Base-by-base conservation (phyloP, 2,329 filamentous ascomycete genomes). In the Ascochyta pisi region DNA sequence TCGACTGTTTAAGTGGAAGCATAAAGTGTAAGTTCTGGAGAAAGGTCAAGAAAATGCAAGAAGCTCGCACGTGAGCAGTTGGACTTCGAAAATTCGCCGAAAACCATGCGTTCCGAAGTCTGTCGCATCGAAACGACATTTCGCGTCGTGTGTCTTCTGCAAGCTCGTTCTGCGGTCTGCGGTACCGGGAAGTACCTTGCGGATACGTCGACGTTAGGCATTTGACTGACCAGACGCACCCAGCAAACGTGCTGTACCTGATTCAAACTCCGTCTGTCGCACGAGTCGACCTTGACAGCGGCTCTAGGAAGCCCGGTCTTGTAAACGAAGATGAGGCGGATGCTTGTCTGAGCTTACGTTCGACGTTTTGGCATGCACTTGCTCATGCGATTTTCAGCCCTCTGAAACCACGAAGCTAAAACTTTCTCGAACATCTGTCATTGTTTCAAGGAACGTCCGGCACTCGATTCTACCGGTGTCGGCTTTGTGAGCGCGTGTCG, bases 401-500 rank as follows among this genome's bases (percentile, higher is more conserved):
- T 47, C 33, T 51, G 53, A 47, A 47, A 56, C 53, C n/a, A 37
- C 29, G n/a, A 47, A 19, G 40, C 53, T 47, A 51, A 56, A 63
- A 58, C 44, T 55, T 60, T 61, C 57, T 65, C 59, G 49, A 65
- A 60, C 48, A 48, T 23, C 52, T 61, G 57, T 64, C 61, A 62
- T 54, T 42, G 63, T 66, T 66, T 67, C 58, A 61, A 62, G 64
- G 51, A 58, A 67, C 57, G 23, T 43, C 61, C 60, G 57, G 57
- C 52, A 60, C 24, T 31, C 22, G n/a, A 19, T 13, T 27, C 31
- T 46, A 43, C 61, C 58, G 55, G 60, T 50, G 52, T 58, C 57
- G 52, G 56, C 50, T 51, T 19, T 50, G 26, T 40, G 23, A 42
- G 35, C 45, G 44, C 52, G 24, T 57, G 56, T 58, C 47, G 44